Evolutionary conservation across 345 rosid genomes (phyloP), one percentile per base, ranked within the genome.

Genomic region (Garcia nutans): DNA sequence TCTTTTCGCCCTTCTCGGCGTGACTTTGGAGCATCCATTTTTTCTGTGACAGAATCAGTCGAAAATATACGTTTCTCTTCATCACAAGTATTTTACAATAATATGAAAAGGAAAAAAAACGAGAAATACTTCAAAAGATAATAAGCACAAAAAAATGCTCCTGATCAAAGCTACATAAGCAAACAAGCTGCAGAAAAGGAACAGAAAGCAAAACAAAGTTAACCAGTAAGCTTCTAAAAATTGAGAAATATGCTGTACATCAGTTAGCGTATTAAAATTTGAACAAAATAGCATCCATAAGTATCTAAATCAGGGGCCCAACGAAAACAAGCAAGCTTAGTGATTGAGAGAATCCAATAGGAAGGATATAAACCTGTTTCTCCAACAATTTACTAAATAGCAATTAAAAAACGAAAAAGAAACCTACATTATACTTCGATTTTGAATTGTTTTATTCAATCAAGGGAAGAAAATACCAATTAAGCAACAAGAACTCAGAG

Each of bases 1-100:
- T 90, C 93, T 79, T 92, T 93, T 31, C 97, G 85, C 79, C 75
- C 86, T 26, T 89, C 88, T 45, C 71, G 84, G 42, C 97, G 92
- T 49, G 93, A 84, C 54, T 71, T 85, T 61, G 77, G 88, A 79
- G 66, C 61, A 22, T 57, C 37, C 31, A 49, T 52, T 60, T 33
- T 37, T 0, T 5, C 74, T 69, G 3, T 42, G 17, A 47, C 58
- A 50, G 45, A 64, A 74, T 26, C 20, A 70, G 28, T 26, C 47
- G 45, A 69, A 60, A 12, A 13, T 16, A 72, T 16, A 9, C 28
- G 7, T 42, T 59, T 72, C 16, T 22, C 11, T 8, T 7, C 19
- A 17, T 9, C 24, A 72, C 16, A 41, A 8, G 7, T 23, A 65
- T 4, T 41, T 52, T 47, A 47, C 16, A 41, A 15, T 54, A 55